Conservation (phyloP, 345 rosid genomes). For the Camelina laxa region DNA sequence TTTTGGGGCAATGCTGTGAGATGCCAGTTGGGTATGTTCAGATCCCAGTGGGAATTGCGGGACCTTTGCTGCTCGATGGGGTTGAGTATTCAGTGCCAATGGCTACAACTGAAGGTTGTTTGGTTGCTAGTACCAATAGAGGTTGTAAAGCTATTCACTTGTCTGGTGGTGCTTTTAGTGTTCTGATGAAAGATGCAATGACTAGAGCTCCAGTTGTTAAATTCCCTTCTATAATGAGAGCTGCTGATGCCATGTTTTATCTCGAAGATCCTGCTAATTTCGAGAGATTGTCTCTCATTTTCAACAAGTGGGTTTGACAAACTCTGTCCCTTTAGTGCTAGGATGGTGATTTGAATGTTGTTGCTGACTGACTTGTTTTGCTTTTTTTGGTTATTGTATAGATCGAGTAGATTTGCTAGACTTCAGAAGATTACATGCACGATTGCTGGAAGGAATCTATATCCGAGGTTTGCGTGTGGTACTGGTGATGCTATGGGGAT, state of each 20-base stretch:
- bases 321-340: neutral
- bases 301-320: constrained; percentile 43
- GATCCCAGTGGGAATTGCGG: constrained; percentile 66
- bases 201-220: constrained; percentile 60
- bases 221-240: constrained; percentile 50
- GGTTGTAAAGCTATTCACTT: constrained; percentile 58
- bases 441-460: constrained; percentile 61
- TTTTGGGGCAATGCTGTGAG: constrained; percentile 66
- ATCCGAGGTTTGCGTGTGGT: constrained; percentile 58
- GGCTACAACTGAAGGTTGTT: constrained; percentile 66
- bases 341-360: neutral
- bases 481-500: constrained; percentile 82
- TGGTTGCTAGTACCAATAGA: constrained; percentile 64
- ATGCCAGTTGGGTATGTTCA: constrained; percentile 64
- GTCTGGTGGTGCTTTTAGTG: constrained; percentile 52
- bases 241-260: constrained; percentile 50
- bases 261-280: constrained; percentile 52
- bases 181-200: constrained; percentile 51
- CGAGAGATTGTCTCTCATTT: constrained; percentile 46
- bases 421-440: constrained; percentile 51
- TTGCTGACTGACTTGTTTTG: neutral
- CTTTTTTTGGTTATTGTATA: neutral
- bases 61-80: constrained; percentile 59
- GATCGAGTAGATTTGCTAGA: constrained; percentile 65
- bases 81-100: constrained; percentile 53